Base-by-base conservation (phyloP, 1,139 yeast species). In the Geotrichum histeridarum region DNA sequence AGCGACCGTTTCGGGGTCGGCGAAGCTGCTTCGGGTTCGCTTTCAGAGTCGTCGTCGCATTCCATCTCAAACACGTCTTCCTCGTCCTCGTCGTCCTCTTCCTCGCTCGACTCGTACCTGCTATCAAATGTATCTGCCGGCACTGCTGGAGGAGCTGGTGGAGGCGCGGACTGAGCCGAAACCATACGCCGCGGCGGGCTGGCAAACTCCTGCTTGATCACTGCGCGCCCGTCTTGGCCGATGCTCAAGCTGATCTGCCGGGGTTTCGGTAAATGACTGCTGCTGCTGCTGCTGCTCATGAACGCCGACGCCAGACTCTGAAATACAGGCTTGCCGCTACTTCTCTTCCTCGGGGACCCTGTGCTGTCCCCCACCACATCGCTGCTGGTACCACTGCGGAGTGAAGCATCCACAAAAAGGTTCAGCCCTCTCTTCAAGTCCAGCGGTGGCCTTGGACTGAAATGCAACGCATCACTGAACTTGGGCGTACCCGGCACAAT, bases 31-130 rank as follows among this genome's bases (percentile, higher is more conserved):
- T 22, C 36, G 1, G 36, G 4, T 1, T 37, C 50, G 33, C 32
- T 37, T 27, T 46, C 50, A 6, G 36, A 5, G 7, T 42, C n/a
- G n/a, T n/a, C n/a, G n/a, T n/a, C 46, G 8, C n/a, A 22, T 2
- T 8, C 27, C 27, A 22, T 22, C 27, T 22, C 27, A 22, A 22
- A 22, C 27, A 22, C 27, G 27, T n/a, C 15, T 27, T 46, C 49
- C 17, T 46, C 49, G 4, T 36, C 33, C 11, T 46, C 48, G 12
- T 50, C 54, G 9, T 51, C 54, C 12, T 50, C 50, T 22, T 51
- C 53, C 15, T 50, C 54, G 22, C 54, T 51, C 18, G 54, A 51
- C 22, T 51, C 48, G 48, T 32, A 33, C 22, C 33, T 33, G 38
- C 44, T 22, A 15, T 35, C 36, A 22, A 35, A 39, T 4, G 14